Base-by-base conservation (phyloP, 2,329 filamentous ascomycete genomes). In the Diaporthe longicolla region DNA sequence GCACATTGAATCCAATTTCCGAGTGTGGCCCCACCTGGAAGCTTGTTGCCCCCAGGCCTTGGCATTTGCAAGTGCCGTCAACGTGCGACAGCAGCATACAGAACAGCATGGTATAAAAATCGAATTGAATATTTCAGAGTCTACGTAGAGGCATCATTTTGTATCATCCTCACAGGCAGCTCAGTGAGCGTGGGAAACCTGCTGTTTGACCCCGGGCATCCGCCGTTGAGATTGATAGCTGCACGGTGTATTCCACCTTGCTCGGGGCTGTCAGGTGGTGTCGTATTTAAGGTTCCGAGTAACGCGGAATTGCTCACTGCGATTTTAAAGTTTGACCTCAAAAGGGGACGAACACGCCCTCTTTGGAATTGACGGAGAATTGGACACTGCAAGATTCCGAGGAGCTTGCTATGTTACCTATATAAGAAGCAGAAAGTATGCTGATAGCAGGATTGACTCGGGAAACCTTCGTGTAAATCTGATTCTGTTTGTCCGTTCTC, bases 71-170 rank as follows among this genome's bases (percentile, higher is more conserved):
- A 37, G 35, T 37, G 35, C 35, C 4, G 6, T 19, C 24, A 29
- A 50, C n/a, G 3, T 13, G n/a, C n/a, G 45, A 13, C 19, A 21
- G 35, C 24, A 19, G 8, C 8, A 48, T n/a, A 6, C 19, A 37
- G 45, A 50, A 52, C 26, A n/a, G 5, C 4, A 9, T 15, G 11
- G 21, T 5, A 43, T 9, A 7, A 4, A 3, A 2, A 11, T 59
- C 5, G 9, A 3, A 35, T n/a, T n/a, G 13, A 13, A 7, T 37
- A 21, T 10, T 37, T 3, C 1, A n/a, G 13, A 6, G 3, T 26
- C 6, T 17, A 26, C 3, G 11, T 8, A 3, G 11, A 15, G 19
- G 0, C 5, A 15, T 13, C 1, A 37, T 13, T 0, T 24, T 4
- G 1, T 17, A 45, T 4, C 17, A 5, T 15, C 1, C 6, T 26